These are phyloP conservation scores for Chlamydomonas urium DNA, from an alignment of 139 green algal species.

Conservation along the genomic window DNA sequence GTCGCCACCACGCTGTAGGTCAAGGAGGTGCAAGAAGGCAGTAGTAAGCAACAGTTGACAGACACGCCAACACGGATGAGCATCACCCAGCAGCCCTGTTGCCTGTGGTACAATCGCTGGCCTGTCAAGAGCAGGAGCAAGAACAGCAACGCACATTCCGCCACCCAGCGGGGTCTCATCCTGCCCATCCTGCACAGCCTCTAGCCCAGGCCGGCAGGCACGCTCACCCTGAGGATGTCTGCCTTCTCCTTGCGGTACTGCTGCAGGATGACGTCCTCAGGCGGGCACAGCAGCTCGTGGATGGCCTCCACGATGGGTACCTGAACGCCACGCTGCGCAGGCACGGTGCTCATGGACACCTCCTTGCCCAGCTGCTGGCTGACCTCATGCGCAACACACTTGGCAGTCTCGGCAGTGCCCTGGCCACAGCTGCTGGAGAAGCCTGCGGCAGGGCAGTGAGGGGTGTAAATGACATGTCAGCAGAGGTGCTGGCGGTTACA, in stretches of 20 bases:
- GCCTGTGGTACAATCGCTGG: neutral
- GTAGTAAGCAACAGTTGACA: neutral
- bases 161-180: conserved; percentile 4
- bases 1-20: neutral
- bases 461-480: no score
- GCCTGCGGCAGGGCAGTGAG: no score
- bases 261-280: conserved; percentile 38
- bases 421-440: neutral
- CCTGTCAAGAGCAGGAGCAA: conserved; percentile 2
- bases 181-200: neutral
- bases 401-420: conserved; percentile 12
- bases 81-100: neutral
- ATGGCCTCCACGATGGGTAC: conserved; percentile 10
- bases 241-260: conserved; percentile 30
- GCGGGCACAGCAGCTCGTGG: conserved; percentile 38
- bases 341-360: neutral
- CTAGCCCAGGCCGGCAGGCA: neutral
- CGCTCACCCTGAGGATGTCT: conserved; percentile 33
- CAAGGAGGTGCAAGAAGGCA: neutral
- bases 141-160: no score
- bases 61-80: neutral
- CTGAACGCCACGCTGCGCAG: neutral
- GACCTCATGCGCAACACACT: neutral
- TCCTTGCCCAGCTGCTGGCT: conserved; percentile 5
- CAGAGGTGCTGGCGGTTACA: no score